These are phyloP conservation scores for Sorghum bicolor DNA, from an alignment of 176 grass and related monocot species.

Conservation along the genomic window DNA sequence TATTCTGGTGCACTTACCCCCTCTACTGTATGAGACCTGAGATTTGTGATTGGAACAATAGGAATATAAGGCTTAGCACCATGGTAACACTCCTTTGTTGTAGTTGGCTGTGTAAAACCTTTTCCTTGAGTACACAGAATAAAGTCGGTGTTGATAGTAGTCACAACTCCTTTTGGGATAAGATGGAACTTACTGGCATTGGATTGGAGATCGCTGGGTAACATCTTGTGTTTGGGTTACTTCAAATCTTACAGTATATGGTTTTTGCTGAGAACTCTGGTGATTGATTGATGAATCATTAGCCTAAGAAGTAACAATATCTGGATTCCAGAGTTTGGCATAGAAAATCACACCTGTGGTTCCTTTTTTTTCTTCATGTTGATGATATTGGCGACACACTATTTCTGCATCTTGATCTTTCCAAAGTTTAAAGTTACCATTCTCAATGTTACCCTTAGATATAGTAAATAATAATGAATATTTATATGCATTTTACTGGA, in stretches of 20 bases:
- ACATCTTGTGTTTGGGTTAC: background rate
- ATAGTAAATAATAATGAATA: background rate
- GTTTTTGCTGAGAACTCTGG: background rate
- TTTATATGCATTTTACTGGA: background rate
- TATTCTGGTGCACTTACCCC: background rate
- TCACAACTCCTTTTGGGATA: background rate
- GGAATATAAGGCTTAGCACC: background rate
- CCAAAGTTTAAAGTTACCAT: background rate
- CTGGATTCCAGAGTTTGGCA: background rate
- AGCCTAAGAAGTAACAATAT: background rate
- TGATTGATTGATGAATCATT: background rate
- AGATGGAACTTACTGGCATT: background rate
- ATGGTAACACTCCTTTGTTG: background rate
- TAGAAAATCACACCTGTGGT: background rate
- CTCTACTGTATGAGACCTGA: background rate
- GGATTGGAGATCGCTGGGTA: background rate
- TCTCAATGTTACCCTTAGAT: background rate
- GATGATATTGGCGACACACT: background rate
- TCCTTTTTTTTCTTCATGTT: background rate
- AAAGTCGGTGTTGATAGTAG: background rate
- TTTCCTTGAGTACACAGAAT: background rate
- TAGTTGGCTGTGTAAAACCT: background rate
- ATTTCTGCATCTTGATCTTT: background rate
- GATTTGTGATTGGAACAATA: background rate
- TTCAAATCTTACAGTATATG: background rate